Percentiles rank a stretch among this genome's conserved stretches.
Conservation (phyloP, 1,139 yeast species). For the Yamadazyma jaroonii region DNA sequence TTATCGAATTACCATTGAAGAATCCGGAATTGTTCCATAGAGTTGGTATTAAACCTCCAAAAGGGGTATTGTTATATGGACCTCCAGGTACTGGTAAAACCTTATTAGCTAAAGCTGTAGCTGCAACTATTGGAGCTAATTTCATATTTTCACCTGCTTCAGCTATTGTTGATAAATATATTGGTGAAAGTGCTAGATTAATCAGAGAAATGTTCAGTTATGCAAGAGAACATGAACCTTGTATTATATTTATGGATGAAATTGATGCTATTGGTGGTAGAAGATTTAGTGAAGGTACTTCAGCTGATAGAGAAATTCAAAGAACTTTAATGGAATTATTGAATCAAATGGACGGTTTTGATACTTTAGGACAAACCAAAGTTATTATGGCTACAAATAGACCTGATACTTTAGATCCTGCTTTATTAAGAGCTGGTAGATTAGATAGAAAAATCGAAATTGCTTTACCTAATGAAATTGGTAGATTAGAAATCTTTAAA, state of each 20-base stretch:
- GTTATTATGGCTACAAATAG: slow-evolving; percentile 99
- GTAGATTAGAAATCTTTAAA: slow-evolving; percentile 91
- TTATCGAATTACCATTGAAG: slow-evolving; percentile 93
- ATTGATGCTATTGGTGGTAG: slow-evolving; percentile 99
- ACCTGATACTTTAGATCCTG: slow-evolving; percentile 99
- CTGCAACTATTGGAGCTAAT: slow-evolving; percentile 98
- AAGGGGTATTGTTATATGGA: slow-evolving; percentile 94
- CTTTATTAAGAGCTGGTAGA: slow-evolving; percentile 96
- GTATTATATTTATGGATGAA: slow-evolving; percentile 99
- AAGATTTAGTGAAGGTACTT: slow-evolving; percentile 96
- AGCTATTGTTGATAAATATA: slow-evolving; percentile 97
- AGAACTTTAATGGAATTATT: slow-evolving; percentile 97
- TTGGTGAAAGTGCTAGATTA: slow-evolving; percentile 96
- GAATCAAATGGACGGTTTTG: slow-evolving; percentile 99
- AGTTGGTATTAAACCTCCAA: slow-evolving; percentile 97
- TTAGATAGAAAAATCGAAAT: slow-evolving; percentile 97
- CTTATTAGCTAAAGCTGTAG: slow-evolving; percentile 93
- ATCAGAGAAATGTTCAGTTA: slow-evolving; percentile 98
- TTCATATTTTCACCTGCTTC: slow-evolving; percentile 97
- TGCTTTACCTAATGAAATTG: slow-evolving; percentile 94
- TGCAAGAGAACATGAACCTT: slow-evolving; percentile 98
- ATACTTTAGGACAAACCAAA: slow-evolving; percentile 94
- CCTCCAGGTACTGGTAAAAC: slow-evolving; percentile 99
- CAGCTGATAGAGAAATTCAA: slow-evolving; percentile 98
- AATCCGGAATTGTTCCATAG: slow-evolving; percentile 95